Conservation (phyloP, 2,329 filamentous ascomycete species). For the Amphichorda felina region DNA sequence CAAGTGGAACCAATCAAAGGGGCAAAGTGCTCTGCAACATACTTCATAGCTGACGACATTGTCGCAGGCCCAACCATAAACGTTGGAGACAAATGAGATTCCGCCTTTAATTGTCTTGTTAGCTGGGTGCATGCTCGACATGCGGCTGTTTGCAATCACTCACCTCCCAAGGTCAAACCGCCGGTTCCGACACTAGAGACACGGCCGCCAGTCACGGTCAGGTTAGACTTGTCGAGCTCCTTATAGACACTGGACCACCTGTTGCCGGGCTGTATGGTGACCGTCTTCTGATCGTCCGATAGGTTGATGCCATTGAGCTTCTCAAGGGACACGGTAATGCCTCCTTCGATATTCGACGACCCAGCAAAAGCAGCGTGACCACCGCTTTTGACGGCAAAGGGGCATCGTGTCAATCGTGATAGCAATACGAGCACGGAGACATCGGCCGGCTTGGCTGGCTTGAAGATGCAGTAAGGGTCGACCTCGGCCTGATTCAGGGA, state of each 20-base stretch:
- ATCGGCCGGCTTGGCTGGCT: slow-evolving; percentile 5
- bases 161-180: slow-evolving; percentile 23
- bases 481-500: slow-evolving; percentile 25
- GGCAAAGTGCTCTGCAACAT: no score
- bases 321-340: slow-evolving; percentile 23
- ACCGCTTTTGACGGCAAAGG: slow-evolving; percentile 30
- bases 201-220: slow-evolving; percentile 26
- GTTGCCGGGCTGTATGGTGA: slow-evolving; percentile 23
- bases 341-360: slow-evolving; percentile 20
- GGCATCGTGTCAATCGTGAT: slow-evolving; percentile 3
- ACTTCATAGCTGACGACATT: slow-evolving; percentile 19
- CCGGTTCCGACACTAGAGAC: slow-evolving; percentile 24
- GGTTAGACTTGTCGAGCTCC: slow-evolving; percentile 15
- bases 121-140: neutral
- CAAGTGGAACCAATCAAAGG: no score
- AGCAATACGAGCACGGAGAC: slow-evolving; percentile 7
- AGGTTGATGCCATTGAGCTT: slow-evolving; percentile 19
- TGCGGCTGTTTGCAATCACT: neutral
- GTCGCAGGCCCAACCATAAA: slow-evolving; percentile 9
- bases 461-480: slow-evolving; percentile 5
- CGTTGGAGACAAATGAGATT: slow-evolving; percentile 10
- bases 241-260: slow-evolving; percentile 26
- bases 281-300: slow-evolving; percentile 15
- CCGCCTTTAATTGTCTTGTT: slow-evolving; percentile 4
- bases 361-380: slow-evolving; percentile 29